A percentile compares a stretch with the other conserved stretches of the same genome.
phyloP scores from a whole-genome alignment of 805 yeast species.

The Priceomyces medius region DNA sequence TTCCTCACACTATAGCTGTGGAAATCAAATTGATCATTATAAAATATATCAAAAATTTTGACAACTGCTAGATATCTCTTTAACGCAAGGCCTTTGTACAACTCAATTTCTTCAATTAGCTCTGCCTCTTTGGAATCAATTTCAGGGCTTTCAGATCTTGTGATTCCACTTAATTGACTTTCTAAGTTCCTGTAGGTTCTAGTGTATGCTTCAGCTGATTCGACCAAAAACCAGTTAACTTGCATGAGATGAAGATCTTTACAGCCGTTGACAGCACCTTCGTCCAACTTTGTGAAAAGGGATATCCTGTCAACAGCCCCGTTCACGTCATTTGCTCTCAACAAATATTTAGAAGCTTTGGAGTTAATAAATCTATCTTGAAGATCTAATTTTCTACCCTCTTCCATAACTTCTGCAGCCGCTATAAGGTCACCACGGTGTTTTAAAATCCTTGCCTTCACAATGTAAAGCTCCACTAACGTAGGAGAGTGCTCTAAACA shows the following conservation, averaged over 20 bases:
- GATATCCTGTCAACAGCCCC: slow-evolving; percentile 74
- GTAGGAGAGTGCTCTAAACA: slow-evolving; percentile 80
- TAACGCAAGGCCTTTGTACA: slow-evolving; percentile 66
- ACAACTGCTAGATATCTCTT: slow-evolving; percentile 72
- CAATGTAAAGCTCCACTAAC: slow-evolving; percentile 73
- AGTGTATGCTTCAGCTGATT: slow-evolving; percentile 78
- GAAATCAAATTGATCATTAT: slow-evolving; percentile 88
- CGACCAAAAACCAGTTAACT: slow-evolving; percentile 84
- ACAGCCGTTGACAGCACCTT: slow-evolving; percentile 76
- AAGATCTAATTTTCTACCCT: slow-evolving; percentile 72
- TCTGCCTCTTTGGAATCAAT: slow-evolving; percentile 27
- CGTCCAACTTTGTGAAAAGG: slow-evolving; percentile 77
- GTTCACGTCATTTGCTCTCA: slow-evolving; percentile 72
- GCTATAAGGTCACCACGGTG: slow-evolving; percentile 58
- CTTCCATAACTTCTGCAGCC: slow-evolving; percentile 67
- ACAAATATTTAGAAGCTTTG: slow-evolving; percentile 77
- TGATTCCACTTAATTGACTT: slow-evolving; percentile 14
- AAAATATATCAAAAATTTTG: slow-evolving; percentile 67
- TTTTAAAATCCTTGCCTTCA: slow-evolving; percentile 78
- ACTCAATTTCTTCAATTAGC: slow-evolving; percentile 42
- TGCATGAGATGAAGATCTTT: slow-evolving; percentile 87
- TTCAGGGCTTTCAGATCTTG: slow-evolving; percentile 17
- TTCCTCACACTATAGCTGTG: slow-evolving; percentile 88
- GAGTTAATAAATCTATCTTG: slow-evolving; percentile 93
- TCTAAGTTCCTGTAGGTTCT: slow-evolving; percentile 48